Base-by-base conservation (phyloP, 768 basidiomycete genomes). In the Hortiboletus flavorubellus region DNA sequence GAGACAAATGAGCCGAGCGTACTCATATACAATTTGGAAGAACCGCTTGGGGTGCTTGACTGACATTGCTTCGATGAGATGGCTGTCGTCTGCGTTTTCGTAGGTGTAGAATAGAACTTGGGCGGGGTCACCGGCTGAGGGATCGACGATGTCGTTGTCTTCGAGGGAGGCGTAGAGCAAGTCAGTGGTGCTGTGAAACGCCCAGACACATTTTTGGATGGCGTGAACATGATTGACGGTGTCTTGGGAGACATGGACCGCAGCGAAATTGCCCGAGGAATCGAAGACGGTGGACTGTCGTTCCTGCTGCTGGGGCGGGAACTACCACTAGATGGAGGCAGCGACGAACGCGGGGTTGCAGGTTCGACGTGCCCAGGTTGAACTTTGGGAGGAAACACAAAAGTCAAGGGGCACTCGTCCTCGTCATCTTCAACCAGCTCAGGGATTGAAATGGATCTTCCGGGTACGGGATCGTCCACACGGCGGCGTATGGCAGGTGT, bases 131-230 rank as follows among this genome's bases (percentile, higher is more conserved):
- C 70, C 8, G 80, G 76, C 54, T 86, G 86, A 42, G 86, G 85
- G 46, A 87, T 85, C 62, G 83, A 83, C 6, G 86, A 82, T 8
- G 80, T 75, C 35, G 73, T 76, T 53, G 81, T 82, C 68, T 81
- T 85, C 23, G 71, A 73, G 4, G 83, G 80, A 41, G 83, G 80
- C 1, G 82, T 62, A 56, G 74, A 60, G 44, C 63, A 60, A 44
- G 35, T 51, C 33, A 42, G 33, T 15, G 63, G 64, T 23, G 65
- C 59, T 21, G 68, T 60, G 41, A 66, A 62, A 31, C 66, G 66
- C 16, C 70, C 61, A 41, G 73, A 63, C 4, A 61, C 62, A 26
- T 57, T 57, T 57, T 69, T 75, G 2, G 73, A 66, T 33, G 76
- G 75, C 11, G 73, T 71, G 16, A 71, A 68, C 15, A 68, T 61